Base-by-base conservation (phyloP, 2,329 filamentous ascomycete genomes). In the Paecilomyces niveus region DNA sequence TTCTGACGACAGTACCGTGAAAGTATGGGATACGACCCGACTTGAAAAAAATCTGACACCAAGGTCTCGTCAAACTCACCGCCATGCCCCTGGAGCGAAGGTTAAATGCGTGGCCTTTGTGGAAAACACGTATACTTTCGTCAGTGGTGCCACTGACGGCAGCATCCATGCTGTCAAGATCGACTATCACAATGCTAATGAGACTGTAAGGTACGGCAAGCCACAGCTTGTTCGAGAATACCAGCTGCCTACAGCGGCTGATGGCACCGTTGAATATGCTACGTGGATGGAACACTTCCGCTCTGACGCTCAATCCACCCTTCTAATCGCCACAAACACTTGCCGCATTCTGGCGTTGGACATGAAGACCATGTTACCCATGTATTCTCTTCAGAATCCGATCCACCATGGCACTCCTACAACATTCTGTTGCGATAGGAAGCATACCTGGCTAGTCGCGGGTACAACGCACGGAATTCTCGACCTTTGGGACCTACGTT, bases 401-500 rank as follows among this genome's bases (percentile, higher is more conserved):
- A 85, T 96, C 1, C 90, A 96, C 67, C 93, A 99, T 68, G 94
- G 94, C 11, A 90, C 88, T 0, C 90, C 92, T 1, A 97, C 90
- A 0, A 94, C 90, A 64, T 97, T 99, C 74, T 93, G 89, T 67
- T 82, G 96, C 32, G 92, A 97, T 68, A 84, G 85, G 58, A 90
- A 87, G 69, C 87, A 89, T 55, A 92, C 94, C 68, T 99, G 94
- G 94, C 80, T 99, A 2, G 83, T 96, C 1, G 77, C 97, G 0
- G 94, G 92, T 35, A 99, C 95, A 0, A 90, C 91, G 0, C 92
- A 97, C 70, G 94, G 95, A 35, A 88, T 97, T 29, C 80, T 99
- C 7, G 89, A 96, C 70, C 82, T 99, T 1, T 99, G 94, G 94
- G 94, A 99, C 73, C 81, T 99, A 49, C 88, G 94, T n/a, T 99